Evolutionary conservation across 2,329 filamentous ascomycete species (phyloP).

Genomic region (Calonectria fujianensis): DNA sequence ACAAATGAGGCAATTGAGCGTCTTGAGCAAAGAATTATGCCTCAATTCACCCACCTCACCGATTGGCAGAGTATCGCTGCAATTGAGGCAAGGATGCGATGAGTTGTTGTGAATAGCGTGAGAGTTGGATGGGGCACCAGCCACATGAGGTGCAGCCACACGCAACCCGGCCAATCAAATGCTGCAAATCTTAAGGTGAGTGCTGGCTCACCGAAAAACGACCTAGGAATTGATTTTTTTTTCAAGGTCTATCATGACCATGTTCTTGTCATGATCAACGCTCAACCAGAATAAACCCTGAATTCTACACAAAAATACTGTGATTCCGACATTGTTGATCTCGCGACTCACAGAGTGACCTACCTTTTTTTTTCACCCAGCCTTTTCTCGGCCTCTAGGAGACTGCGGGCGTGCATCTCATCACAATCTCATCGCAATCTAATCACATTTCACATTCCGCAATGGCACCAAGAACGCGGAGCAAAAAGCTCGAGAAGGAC

Average conservation of each 20-base stretch:
- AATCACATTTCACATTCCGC: constrained; percentile 34
- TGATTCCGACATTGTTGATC: not conserved
- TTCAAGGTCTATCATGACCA: constrained; percentile 11
- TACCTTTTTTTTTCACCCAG: not conserved
- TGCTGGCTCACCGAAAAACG: constrained; percentile 44
- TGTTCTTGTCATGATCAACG: constrained; percentile 40
- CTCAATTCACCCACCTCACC: not conserved
- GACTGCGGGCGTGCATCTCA: not conserved
- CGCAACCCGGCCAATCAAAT: constrained; percentile 47
- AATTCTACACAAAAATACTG: not conserved
- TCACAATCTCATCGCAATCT: constrained; percentile 12
- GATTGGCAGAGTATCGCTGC: constrained; percentile 11
- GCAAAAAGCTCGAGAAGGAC: constrained; percentile 56
- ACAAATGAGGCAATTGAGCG: not conserved
- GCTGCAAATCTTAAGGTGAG: constrained; percentile 31
- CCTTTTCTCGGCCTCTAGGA: not conserved
- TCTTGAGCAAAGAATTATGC: not conserved
- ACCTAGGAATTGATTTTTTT: constrained; percentile 43
- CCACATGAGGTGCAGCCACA: constrained; percentile 39
- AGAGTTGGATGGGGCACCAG: constrained; percentile 42
- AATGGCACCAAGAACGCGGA: constrained; percentile 56
- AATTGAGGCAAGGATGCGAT: constrained; percentile 29
- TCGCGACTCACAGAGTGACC: too few relatives aligned
- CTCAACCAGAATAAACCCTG: constrained; percentile 26
- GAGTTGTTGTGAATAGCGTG: constrained; percentile 26